Base-by-base conservation (phyloP, 805 yeast genomes). In the Metschnikowia chrysomelidarum region DNA sequence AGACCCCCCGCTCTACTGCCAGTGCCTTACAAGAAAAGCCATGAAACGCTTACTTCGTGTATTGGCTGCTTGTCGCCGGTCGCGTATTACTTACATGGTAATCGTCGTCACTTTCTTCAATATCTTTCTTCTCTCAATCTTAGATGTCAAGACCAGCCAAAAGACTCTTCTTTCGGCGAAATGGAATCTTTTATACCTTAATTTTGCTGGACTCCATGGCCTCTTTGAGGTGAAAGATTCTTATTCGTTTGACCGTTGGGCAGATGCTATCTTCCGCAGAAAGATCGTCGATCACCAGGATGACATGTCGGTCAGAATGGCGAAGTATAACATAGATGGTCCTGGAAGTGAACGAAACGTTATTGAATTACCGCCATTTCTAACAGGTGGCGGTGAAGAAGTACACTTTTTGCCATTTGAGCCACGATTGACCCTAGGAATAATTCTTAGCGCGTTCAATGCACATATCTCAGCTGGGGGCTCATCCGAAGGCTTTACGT, bases 391-490 rank as follows among this genome's bases (percentile, higher is more conserved):
- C 9, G 36, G 23, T 8, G 40, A 31, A 12, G 41, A 36, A 24
- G 39, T 42, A 12, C 44, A 36, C 17, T 14, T 38, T 15, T 17
- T 13, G 24, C 48, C 47, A 2, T 39, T 36, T 24, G 57, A 52
- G 25, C 53, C 57, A 10, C 41, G 56, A n/a, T 30, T 46, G 29
- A 52, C 58, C 5, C 32, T 53, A 2, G 42, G 47, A 5, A 43
- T 50, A 10, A 40, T 47, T 23, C 22, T 43, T 28, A 15, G 29
- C 19, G 40, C 43, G 17, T 18, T 47, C 17, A 53, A 53, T 27
- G 27, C 21, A 6, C 38, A 35, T n/a, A 26, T 47, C 13, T 12
- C 36, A 17, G 28, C 54, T 19, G 23, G 40, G n/a, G 10, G 19
- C 4, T 19, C 17, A 9, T 19, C 18, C 5, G 30, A 25, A 17